Evolutionary conservation across 2,329 filamentous ascomycete species (phyloP).

Genomic region (Colletotrichum costaricense): DNA sequence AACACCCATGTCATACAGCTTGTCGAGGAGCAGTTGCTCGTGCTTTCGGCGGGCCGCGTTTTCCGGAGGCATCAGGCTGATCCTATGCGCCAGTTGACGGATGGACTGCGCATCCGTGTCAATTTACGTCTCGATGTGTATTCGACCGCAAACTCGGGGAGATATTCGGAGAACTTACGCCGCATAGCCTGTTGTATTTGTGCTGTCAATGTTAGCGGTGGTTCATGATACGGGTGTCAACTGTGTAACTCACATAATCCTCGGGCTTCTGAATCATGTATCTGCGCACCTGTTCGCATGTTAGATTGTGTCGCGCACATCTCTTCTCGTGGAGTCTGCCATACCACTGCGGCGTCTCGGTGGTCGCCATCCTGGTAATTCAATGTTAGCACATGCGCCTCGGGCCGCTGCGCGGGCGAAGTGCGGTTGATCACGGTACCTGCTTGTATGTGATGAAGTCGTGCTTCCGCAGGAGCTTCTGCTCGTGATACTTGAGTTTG

Average conservation of each 20-base stretch:
- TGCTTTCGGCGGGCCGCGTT: conserved; percentile 84
- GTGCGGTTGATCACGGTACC: conserved; percentile 9
- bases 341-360: conserved; percentile 77
- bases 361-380: conserved; percentile 50
- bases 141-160: not conserved
- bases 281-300: conserved; percentile 46
- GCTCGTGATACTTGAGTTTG: conserved; percentile 96
- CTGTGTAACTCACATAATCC: conserved; percentile 68
- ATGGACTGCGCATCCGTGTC: conserved; percentile 69
- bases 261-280: conserved; percentile 93
- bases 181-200: conserved; percentile 74
- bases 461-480: conserved; percentile 91
- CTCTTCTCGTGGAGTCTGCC: not conserved
- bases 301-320: not conserved
- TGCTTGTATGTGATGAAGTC: conserved; percentile 92
- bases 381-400: conserved; percentile 20
- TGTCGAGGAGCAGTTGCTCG: conserved; percentile 88
- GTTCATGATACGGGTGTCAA: not conserved
- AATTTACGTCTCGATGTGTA: conserved; percentile 9
- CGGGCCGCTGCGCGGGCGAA: not conserved
- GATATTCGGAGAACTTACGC: conserved; percentile 57
- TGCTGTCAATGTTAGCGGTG: conserved; percentile 46
- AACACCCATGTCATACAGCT: conserved; percentile 93
- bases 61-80: conserved; percentile 83
- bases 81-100: conserved; percentile 88